Base-by-base conservation (phyloP, 495 filamentous ascomycete species). In the Podospora appendiculata region DNA sequence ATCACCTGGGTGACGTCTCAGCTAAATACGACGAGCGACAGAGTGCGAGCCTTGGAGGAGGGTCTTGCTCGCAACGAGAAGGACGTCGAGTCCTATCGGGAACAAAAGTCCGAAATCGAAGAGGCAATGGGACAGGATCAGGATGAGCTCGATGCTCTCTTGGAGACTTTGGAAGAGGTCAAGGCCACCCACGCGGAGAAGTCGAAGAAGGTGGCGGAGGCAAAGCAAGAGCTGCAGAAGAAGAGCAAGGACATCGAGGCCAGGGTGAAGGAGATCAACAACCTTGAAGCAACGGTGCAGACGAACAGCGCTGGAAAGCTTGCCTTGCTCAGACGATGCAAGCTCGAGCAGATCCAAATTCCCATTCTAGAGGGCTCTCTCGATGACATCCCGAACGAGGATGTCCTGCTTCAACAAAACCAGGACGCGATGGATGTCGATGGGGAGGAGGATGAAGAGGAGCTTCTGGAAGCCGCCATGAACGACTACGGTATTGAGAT, bases 401-500 rank as follows among this genome's bases (percentile, higher is more conserved):
- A 96, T 41, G 79, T 88, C 41, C 64, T 86, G 12, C 69, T 82
- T 33, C 73, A 77, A 41, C 74, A 81, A 48, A 83, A 90, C 56
- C 81, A 81, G 17, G 89, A 95, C 57, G 87, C 87, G 1, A 95
- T 96, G 90, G 90, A 95, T 57, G 73, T 95, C 16, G 88, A 89
- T 47, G 79, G 75, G 18, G 80, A 82, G 41, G 85, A 82, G 50
- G 79, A 82, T 41, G 85, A 83, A 51, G 72, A 76, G 3, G 79
- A 86, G 13, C 59, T 73, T 13, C 70, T 78, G 50, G 74, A 70
- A 10, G 70, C 72, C 34, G 68, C 74, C 41, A 63, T 79, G 63
- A 82, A 92, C 58, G 89, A 96, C 65, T 93, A 95, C 62, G 94
- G 94, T 48, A 95, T 99, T 53, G 86, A 93, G 54, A 76, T 94